A percentile compares a stretch with the other conserved stretches of the same genome.
These are phyloP conservation scores for Aspergillus sclerotialis DNA, from an alignment of 2,329 filamentous ascomycete genomes.

Conservation along the genomic window DNA sequence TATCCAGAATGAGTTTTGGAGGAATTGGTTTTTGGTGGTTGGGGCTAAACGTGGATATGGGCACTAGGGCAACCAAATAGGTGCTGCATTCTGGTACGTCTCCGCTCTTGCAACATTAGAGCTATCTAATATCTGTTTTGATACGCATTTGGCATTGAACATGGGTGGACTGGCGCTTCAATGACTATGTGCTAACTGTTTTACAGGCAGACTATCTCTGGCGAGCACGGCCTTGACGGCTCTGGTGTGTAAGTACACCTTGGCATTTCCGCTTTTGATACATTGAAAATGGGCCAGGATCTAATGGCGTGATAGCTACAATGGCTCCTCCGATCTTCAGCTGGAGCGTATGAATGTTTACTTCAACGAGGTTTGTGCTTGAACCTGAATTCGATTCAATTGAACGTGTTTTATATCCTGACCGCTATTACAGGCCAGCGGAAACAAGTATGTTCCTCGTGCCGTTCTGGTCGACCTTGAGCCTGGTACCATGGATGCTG, in stretches of 20 bases:
- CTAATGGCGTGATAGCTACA: slow-evolving; percentile 60
- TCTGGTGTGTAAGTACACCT: slow-evolving; percentile 73
- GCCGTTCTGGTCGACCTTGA: slow-evolving; percentile 99
- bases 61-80: slow-evolving; percentile 95
- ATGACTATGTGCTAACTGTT: slow-evolving; percentile 31
- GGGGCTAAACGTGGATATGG: slow-evolving; percentile 23
- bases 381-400: neutral
- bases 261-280: slow-evolving; percentile 2
- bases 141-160: neutral
- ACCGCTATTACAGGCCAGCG: slow-evolving; percentile 42
- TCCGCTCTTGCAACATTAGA: slow-evolving; percentile 2
- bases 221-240: slow-evolving; percentile 94
- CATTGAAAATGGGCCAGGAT: slow-evolving; percentile 9
- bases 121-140: too few species aligned
- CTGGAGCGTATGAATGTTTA: slow-evolving; percentile 99
- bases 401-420: slow-evolving; percentile 4
- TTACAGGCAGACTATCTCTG: slow-evolving; percentile 69
- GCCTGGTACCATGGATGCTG: slow-evolving; percentile 98
- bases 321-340: slow-evolving; percentile 96
- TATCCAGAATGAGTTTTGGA: slow-evolving; percentile 2
- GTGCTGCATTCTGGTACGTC: slow-evolving; percentile 96
- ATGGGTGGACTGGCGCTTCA: neutral
- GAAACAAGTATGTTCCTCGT: slow-evolving; percentile 99
- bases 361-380: slow-evolving; percentile 73
- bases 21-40: neutral